Conservation (phyloP, 1,284 basidiomycete genomes). For the Ustilago nuda region DNA sequence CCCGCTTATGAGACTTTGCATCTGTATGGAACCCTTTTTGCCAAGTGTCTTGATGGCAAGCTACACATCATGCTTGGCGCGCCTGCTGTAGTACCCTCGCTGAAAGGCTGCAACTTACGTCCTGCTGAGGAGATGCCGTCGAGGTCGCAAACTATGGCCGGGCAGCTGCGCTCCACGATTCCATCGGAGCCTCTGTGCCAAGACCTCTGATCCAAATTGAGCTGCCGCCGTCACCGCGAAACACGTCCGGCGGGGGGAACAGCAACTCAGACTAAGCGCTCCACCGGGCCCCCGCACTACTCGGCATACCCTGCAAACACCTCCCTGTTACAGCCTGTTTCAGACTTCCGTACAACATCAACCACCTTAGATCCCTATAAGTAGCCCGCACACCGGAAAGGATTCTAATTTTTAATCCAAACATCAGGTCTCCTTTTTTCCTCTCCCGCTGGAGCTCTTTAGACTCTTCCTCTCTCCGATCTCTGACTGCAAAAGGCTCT, state of each 20-base stretch:
- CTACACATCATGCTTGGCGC: neutral
- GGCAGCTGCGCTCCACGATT: neutral
- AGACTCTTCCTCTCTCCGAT: neutral
- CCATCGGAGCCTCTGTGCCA: neutral
- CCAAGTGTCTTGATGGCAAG: neutral
- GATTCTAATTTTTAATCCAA: neutral
- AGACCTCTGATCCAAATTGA: neutral
- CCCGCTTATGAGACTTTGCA: neutral
- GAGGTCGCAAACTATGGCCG: neutral
- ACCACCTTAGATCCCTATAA: neutral
- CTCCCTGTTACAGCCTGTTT: neutral
- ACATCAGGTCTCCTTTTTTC: neutral
- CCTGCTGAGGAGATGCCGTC: neutral
- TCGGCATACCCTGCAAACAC: neutral
- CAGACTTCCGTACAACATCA: neutral
- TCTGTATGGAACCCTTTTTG: neutral
- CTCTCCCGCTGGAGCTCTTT: neutral
- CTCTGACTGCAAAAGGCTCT: neutral
- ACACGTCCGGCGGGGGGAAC: neutral
- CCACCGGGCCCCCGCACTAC: neutral
- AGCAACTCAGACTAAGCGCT: neutral
- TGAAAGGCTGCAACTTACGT: neutral
- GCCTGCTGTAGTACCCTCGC: neutral
- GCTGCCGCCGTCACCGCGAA: constrained; percentile 1
- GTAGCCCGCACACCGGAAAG: neutral